Conservation (phyloP, 1,139 yeast genomes). For the Saccharomyces hybrid region DNA sequence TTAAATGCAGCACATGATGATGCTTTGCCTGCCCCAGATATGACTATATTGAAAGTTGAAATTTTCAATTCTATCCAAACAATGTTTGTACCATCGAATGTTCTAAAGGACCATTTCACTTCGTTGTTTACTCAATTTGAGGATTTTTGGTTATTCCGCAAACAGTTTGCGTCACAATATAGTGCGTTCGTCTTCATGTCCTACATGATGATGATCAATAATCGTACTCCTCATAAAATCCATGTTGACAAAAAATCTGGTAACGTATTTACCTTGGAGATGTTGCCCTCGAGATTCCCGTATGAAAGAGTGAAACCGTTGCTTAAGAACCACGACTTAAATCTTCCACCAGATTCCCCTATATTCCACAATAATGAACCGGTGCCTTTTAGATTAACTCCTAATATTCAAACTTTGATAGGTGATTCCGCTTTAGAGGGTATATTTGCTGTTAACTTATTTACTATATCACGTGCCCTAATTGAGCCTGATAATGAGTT, state of each 20-base stretch:
- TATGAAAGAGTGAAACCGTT: slow-evolving; percentile 30
- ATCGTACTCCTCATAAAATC: slow-evolving; percentile 90
- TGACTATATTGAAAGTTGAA: slow-evolving; percentile 81
- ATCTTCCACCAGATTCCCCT: slow-evolving; percentile 67
- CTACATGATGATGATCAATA: slow-evolving; percentile 88
- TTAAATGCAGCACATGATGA: slow-evolving; percentile 91
- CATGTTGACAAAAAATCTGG: slow-evolving; percentile 78
- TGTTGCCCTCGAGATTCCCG: slow-evolving; percentile 71
- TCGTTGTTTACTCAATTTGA: slow-evolving; percentile 69
- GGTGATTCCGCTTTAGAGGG: slow-evolving; percentile 94
- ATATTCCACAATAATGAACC: slow-evolving; percentile 88
- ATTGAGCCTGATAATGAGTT: slow-evolving; percentile 86
- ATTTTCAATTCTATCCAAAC: slow-evolving; percentile 85
- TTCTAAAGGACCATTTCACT: slow-evolving; percentile 62
- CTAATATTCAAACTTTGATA: slow-evolving; percentile 85
- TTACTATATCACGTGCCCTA: slow-evolving; percentile 80
- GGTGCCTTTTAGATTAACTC: slow-evolving; percentile 94
- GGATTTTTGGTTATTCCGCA: slow-evolving; percentile 95
- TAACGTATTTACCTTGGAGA: slow-evolving; percentile 87
- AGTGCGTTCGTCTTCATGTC: slow-evolving; percentile 93
- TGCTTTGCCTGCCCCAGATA: slow-evolving; percentile 84
- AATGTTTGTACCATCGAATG: slow-evolving; percentile 75
- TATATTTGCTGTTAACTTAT: slow-evolving; percentile 72
- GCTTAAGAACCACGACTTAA: slow-evolving; percentile 49
- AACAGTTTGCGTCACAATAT: slow-evolving; percentile 89